Evolutionary conservation across 768 basidiomycete species (phyloP), one percentile per base, ranked within the genome.

Genomic region (Antrodiella citrinella): DNA sequence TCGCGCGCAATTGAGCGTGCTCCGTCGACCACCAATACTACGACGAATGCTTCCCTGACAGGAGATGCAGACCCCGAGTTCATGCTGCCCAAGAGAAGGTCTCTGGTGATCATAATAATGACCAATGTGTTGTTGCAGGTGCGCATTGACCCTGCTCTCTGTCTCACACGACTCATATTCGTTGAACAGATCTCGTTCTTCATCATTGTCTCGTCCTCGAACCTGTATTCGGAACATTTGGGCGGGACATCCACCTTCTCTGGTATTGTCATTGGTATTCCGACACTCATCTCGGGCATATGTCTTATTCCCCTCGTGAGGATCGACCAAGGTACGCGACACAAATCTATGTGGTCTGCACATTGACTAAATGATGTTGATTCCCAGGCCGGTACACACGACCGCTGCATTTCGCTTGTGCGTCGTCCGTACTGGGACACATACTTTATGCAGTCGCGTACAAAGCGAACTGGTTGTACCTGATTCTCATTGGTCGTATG

Each of bases 231-330:
- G 0, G 71, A 77, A 51, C 69, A 76, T 54, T 67, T 86, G 4
- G 82, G 82, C 20, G 84, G 84, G 15, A 74, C 68, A n/a, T 69
- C 80, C n/a, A 81, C 80, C 0, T 87, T 86, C 60, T 80, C 82
- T 26, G 82, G 84, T 47, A 58, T 87, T 4, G 74, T 75, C 26
- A 78, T 84, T 51, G 84, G 84, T 55, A 81, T 86, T 51, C 85
- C 83, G 9, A 77, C 79, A 9, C 65, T 78, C 2, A 74, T 84
- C 51, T 75, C 82, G 25, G 83, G 81, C 0, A 53, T 86, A 0
- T 64, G 72, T 1, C 69, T 86, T 12, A 59, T 84, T 15, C 80
- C 80, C 2, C 63, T 86, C 47, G 72, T 74, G 41, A 74, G 60
- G 58, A 67, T 70, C 18, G 84, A 86, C 57, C 65, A 66, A 73